phyloP scores from a whole-genome alignment of 306 rosid genomes.

The Cicer cuneatum region DNA sequence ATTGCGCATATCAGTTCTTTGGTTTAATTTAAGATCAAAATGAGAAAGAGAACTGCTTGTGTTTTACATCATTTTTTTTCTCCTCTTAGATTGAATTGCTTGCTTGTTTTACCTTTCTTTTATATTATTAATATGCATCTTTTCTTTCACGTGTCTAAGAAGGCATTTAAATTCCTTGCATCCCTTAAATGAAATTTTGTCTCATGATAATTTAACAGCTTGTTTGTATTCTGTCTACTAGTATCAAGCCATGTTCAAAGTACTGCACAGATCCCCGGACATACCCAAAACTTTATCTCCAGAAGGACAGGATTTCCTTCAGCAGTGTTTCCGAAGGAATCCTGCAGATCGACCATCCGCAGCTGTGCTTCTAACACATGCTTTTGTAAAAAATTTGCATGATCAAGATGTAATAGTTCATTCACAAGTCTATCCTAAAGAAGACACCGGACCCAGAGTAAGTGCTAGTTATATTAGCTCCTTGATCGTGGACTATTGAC shows the following conservation, averaged over 20 bases:
- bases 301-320: slow-evolving; percentile 84
- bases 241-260: slow-evolving; percentile 99
- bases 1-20: slow-evolving; percentile 21
- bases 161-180: slow-evolving; percentile 43
- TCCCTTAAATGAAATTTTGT: slow-evolving; percentile 26
- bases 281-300: slow-evolving; percentile 78
- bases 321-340: slow-evolving; percentile 79
- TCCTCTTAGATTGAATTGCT: neutral
- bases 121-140: neutral
- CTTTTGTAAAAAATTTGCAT: slow-evolving; percentile 67
- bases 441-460: slow-evolving; percentile 58
- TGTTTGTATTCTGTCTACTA: slow-evolving; percentile 48
- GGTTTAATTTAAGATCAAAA: slow-evolving; percentile 27
- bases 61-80: slow-evolving; percentile 8
- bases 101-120: neutral
- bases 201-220: slow-evolving; percentile 23
- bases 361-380: slow-evolving; percentile 67
- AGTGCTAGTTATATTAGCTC: slow-evolving; percentile 43
- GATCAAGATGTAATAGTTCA: slow-evolving; percentile 53
- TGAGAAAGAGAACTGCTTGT: slow-evolving; percentile 7
- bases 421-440: slow-evolving; percentile 44
- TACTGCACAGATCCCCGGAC: slow-evolving; percentile 71
- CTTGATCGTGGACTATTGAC: slow-evolving; percentile 21
- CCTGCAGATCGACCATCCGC: slow-evolving; percentile 90
- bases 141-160: slow-evolving; percentile 10